A percentile compares a stretch with the other conserved stretches of the same genome.
Conservation (phyloP, 192 early-diverging fungal genomes). For the Rhizoclosmatium sp. region DNA sequence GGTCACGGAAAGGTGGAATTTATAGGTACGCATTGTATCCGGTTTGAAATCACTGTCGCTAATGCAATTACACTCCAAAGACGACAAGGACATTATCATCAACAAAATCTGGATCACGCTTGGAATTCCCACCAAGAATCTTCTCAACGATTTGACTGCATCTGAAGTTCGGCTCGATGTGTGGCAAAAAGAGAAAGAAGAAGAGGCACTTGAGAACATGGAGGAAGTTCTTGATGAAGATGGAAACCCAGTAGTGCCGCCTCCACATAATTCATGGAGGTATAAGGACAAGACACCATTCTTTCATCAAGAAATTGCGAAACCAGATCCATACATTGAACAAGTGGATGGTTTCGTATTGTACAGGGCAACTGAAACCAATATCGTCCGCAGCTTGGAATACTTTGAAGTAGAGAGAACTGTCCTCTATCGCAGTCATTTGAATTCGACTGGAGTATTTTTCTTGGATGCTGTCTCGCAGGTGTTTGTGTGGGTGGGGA, state of each 20-base stretch:
- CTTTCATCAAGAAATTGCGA: not conserved
- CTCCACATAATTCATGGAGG: not conserved
- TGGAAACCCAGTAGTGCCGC: not conserved
- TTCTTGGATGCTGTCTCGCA: constrained; percentile 66
- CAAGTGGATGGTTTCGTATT: not conserved
- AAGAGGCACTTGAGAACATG: not conserved
- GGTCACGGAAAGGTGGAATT: constrained; percentile 24
- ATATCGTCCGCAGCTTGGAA: not conserved
- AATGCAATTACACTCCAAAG: constrained; percentile 4
- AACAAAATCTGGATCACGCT: constrained; percentile 34
- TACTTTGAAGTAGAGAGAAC: constrained; percentile 57
- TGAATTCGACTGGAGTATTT: constrained; percentile 74
- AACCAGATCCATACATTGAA: constrained; percentile 4
- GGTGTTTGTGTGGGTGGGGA: constrained; percentile 48
- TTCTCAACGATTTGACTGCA: not conserved
- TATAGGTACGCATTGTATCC: not conserved
- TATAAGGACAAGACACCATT: not conserved
- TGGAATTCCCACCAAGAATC: not conserved
- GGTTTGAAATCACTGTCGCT: not conserved
- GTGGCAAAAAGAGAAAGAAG: constrained; percentile 18
- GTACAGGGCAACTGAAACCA: not conserved
- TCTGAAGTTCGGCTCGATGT: constrained; percentile 8
- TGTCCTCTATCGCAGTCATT: constrained; percentile 48
- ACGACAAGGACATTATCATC: constrained; percentile 2
- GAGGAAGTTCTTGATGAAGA: not conserved